A percentile compares a stretch with the other conserved stretches of the same genome.
phyloP scores from a whole-genome alignment of 306 rosid species.

The Hippophae tibetana region DNA sequence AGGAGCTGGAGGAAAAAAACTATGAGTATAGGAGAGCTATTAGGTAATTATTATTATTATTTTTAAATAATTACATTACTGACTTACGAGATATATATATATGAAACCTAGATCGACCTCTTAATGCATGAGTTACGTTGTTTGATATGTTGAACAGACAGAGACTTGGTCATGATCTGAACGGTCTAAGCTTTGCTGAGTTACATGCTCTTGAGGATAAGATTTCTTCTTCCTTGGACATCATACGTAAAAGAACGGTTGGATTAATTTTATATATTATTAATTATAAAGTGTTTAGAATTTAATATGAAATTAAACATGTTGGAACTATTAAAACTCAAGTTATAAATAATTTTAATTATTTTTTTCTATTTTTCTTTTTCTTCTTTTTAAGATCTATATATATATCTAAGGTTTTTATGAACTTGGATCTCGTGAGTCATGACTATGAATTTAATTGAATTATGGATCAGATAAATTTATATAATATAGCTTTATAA shows the following conservation, averaged over 20 bases:
- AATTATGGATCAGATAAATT: background rate
- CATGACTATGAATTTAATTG: too few species aligned
- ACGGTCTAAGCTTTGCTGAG: slow-evolving; percentile 35
- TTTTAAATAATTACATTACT: background rate
- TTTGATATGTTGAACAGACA: slow-evolving; percentile 35
- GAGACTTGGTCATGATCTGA: slow-evolving; percentile 59
- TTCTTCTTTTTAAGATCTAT: too few species aligned
- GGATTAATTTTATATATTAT: background rate
- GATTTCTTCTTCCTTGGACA: slow-evolving; percentile 31
- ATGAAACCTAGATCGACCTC: too few species aligned
- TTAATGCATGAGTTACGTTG: too few species aligned
- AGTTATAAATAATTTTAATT: background rate
- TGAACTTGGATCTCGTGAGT: too few species aligned
- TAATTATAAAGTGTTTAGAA: too few species aligned
- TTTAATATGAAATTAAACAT: background rate
- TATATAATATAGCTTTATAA: background rate
- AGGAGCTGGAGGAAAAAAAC: slow-evolving; percentile 55
- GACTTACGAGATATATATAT: background rate
- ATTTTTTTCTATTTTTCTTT: too few species aligned
- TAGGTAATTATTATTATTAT: slow-evolving; percentile 28
- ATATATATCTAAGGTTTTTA: too few species aligned
- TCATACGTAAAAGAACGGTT: slow-evolving; percentile 62
- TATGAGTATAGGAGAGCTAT: slow-evolving; percentile 55
- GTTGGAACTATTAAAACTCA: background rate
- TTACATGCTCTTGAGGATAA: slow-evolving; percentile 45